A percentile compares a stretch with the other conserved stretches of the same genome.
Evolutionary conservation across 2,329 filamentous ascomycete species (phyloP).

Genomic region (Colletotrichum paranaense): DNA sequence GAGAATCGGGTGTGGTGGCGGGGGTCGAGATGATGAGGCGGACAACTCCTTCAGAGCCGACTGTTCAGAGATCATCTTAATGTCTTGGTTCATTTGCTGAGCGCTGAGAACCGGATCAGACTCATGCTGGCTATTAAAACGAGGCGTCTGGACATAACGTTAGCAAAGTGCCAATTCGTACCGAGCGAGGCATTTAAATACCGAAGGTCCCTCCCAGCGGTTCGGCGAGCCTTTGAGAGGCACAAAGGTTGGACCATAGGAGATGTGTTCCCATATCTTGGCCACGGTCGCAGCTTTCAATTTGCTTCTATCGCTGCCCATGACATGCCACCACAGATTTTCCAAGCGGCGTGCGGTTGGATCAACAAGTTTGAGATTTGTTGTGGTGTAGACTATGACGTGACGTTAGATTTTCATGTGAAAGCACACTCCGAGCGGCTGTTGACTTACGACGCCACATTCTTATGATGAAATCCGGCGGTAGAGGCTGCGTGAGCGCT

Average conservation of each 20-base stretch:
- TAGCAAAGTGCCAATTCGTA: slow-evolving; percentile 11
- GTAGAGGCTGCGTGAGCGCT: slow-evolving; percentile 31
- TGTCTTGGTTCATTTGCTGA: slow-evolving; percentile 27
- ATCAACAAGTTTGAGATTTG: slow-evolving; percentile 67
- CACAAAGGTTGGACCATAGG: slow-evolving; percentile 66
- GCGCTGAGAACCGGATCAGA: slow-evolving; percentile 29
- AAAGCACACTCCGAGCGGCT: not conserved
- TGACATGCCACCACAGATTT: slow-evolving; percentile 76
- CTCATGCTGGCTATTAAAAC: slow-evolving; percentile 34
- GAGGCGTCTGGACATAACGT: slow-evolving; percentile 34
- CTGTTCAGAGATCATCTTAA: slow-evolving; percentile 35
- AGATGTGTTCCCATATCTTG: slow-evolving; percentile 67
- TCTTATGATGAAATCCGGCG: slow-evolving; percentile 33
- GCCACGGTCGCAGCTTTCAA: slow-evolving; percentile 66
- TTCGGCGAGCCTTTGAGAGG: slow-evolving; percentile 65
- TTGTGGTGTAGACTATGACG: slow-evolving; percentile 68
- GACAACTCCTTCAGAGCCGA: slow-evolving; percentile 41
- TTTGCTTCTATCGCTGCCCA: slow-evolving; percentile 66
- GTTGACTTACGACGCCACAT: slow-evolving; percentile 36
- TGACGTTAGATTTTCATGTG: slow-evolving; percentile 7
- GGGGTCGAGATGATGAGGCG: slow-evolving; percentile 58
- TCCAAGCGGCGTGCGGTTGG: slow-evolving; percentile 72
- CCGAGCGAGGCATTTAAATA: slow-evolving; percentile 42
- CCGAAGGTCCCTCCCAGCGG: slow-evolving; percentile 63
- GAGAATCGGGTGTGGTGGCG: slow-evolving; percentile 67